Conservation (phyloP, 2,329 filamentous ascomycete genomes). For the Colletotrichum acutatum region DNA sequence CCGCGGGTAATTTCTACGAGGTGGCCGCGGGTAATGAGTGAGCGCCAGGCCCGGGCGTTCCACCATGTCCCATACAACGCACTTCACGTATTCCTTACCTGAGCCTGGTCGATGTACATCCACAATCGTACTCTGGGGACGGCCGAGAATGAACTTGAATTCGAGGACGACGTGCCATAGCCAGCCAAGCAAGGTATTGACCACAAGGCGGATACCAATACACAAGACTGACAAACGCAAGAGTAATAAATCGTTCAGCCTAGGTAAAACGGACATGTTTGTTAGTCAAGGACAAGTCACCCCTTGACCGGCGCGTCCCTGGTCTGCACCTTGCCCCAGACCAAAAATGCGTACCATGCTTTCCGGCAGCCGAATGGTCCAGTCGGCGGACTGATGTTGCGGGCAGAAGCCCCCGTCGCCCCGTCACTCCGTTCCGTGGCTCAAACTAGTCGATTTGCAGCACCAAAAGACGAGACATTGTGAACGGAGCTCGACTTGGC, state of each 20-base stretch:
- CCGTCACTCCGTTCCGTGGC: constrained; percentile 18
- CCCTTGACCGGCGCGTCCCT: constrained; percentile 22
- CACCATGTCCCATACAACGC: not conserved
- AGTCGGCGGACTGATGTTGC: constrained; percentile 16
- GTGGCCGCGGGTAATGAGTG: constrained; percentile 15
- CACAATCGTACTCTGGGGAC: not conserved
- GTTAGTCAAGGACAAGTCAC: constrained; percentile 21
- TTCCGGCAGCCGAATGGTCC: constrained; percentile 25
- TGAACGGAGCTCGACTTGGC: not conserved
- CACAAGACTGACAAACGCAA: not conserved
- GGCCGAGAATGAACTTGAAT: not conserved
- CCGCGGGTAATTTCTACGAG: constrained; percentile 12
- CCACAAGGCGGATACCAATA: constrained; percentile 5
- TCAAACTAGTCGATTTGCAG: constrained; percentile 24
- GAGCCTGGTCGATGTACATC: not conserved
- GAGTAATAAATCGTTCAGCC: constrained; percentile 13
- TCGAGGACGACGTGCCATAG: not conserved
- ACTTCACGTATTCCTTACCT: not conserved
- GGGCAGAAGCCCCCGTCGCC: not conserved
- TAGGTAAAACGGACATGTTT: constrained; percentile 18
- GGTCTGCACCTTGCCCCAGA: constrained; percentile 29
- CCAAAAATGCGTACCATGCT: constrained; percentile 20
- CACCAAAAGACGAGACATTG: not conserved
- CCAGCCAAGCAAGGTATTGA: not conserved
- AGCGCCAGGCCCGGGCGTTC: not conserved